phyloP scores from a whole-genome alignment of 345 rosid genomes.

The Brassica nigra region DNA sequence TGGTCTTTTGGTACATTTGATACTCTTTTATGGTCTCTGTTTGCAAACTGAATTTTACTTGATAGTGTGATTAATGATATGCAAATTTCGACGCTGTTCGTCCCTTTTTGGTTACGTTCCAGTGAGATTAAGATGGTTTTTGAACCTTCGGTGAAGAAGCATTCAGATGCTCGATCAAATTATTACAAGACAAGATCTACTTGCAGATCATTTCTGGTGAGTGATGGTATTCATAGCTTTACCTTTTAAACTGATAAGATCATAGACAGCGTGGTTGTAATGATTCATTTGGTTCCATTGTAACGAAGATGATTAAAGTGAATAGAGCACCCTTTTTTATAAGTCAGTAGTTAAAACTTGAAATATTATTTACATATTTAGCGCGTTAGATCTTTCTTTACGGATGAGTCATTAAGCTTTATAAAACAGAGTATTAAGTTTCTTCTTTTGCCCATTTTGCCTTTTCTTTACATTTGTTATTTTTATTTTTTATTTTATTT shows the following conservation, averaged over 20 bases:
- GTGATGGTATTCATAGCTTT: neutral
- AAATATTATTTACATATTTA: neutral
- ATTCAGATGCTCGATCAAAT: neutral
- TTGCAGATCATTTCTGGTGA: neutral
- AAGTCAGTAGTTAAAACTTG: neutral
- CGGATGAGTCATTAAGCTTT: constrained; percentile 20
- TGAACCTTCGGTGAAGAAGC: neutral
- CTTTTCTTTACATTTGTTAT: neutral
- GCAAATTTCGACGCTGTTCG: neutral
- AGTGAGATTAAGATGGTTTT: neutral
- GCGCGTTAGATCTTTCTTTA: constrained; percentile 30
- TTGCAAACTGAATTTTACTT: neutral
- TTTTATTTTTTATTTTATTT: neutral
- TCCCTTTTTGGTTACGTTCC: neutral
- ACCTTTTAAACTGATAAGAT: neutral
- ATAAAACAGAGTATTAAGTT: neutral
- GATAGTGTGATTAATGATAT: no score
- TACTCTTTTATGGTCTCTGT: neutral
- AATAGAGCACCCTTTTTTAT: neutral
- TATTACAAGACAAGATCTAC: neutral
- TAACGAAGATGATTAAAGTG: neutral
- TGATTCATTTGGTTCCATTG: neutral
- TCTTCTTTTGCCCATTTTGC: constrained; percentile 12
- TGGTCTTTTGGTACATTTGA: neutral
- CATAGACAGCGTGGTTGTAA: neutral